A percentile compares a stretch with the other conserved stretches of the same genome.
These are phyloP conservation scores for Tolypocladium album DNA, from an alignment of 2,329 filamentous ascomycete species.

Conservation along the genomic window DNA sequence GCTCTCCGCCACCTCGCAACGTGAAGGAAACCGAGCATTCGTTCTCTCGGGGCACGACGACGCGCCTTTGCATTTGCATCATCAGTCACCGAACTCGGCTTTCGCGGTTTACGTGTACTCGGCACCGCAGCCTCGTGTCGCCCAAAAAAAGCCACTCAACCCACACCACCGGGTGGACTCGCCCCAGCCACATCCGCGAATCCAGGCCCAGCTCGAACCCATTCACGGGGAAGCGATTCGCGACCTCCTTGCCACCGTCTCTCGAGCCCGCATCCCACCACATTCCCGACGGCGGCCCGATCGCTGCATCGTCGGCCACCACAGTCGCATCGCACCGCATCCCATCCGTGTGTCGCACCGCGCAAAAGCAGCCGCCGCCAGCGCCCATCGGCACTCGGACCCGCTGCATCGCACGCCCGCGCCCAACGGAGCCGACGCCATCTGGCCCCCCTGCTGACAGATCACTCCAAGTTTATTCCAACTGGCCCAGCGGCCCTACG, in stretches of 20 bases:
- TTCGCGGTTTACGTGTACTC: neutral
- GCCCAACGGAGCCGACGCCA: neutral
- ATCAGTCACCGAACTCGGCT: neutral
- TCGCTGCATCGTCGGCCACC: neutral
- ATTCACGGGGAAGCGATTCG: neutral
- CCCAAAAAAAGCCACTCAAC: neutral
- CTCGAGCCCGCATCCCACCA: neutral
- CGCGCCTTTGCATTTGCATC: too few relatives aligned
- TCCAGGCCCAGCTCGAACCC: neutral
- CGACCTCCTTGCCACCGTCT: neutral
- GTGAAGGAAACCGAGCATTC: too few relatives aligned
- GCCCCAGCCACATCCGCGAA: slow-evolving; percentile 5
- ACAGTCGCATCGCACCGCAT: neutral
- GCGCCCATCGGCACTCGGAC: neutral
- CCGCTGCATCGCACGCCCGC: neutral
- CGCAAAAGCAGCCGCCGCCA: neutral
- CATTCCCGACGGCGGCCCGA: neutral
- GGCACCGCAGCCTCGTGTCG: neutral
- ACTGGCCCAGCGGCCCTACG: neutral
- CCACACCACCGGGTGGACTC: slow-evolving; percentile 5
- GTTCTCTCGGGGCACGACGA: too few relatives aligned
- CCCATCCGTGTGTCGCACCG: neutral
- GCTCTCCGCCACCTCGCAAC: too few relatives aligned
- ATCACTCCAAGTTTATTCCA: slow-evolving; percentile 9
- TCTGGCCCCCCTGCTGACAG: slow-evolving; percentile 4